These are phyloP conservation scores for Arachis monticola DNA, from an alignment of 331 rosid genomes.

Conservation along the genomic window DNA sequence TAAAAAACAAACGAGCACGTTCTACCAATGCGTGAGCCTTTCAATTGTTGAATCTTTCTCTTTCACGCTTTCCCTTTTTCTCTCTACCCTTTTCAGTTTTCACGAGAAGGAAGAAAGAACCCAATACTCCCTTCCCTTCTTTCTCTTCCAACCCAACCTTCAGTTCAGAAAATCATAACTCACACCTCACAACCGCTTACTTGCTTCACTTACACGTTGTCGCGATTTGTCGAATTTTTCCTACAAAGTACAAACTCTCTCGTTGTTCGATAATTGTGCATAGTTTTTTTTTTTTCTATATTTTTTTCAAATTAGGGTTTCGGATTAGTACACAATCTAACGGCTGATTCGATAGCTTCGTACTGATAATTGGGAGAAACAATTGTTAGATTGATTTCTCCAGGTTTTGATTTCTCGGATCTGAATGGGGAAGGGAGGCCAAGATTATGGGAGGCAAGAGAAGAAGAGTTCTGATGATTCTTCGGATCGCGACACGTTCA, in stretches of 20 bases:
- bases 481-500: slow-evolving; percentile 47
- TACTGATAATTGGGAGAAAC: background rate
- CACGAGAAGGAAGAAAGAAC: slow-evolving; percentile 32
- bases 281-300: too few relatives aligned
- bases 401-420: slow-evolving; percentile 40
- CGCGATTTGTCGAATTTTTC: slow-evolving; percentile 3
- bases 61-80: slow-evolving; percentile 34
- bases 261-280: too few relatives aligned
- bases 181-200: background rate
- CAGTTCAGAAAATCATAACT: background rate
- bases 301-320: slow-evolving; percentile 37
- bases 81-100: slow-evolving; percentile 24
- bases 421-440: slow-evolving; percentile 77
- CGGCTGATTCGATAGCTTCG: background rate
- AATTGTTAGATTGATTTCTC: slow-evolving; percentile 45
- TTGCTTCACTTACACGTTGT: background rate
- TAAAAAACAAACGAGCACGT: slow-evolving; percentile 17
- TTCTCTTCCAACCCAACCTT: too few relatives aligned
- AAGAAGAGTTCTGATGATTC: slow-evolving; percentile 18
- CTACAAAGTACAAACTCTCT: background rate
- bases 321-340: background rate
- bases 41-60: slow-evolving; percentile 38
- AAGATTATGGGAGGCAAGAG: slow-evolving; percentile 56
- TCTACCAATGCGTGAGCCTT: slow-evolving; percentile 20
- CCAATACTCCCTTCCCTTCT: background rate